phyloP scores from a whole-genome alignment of 1,284 basidiomycete species.

The Ceratobasidium sp. region DNA sequence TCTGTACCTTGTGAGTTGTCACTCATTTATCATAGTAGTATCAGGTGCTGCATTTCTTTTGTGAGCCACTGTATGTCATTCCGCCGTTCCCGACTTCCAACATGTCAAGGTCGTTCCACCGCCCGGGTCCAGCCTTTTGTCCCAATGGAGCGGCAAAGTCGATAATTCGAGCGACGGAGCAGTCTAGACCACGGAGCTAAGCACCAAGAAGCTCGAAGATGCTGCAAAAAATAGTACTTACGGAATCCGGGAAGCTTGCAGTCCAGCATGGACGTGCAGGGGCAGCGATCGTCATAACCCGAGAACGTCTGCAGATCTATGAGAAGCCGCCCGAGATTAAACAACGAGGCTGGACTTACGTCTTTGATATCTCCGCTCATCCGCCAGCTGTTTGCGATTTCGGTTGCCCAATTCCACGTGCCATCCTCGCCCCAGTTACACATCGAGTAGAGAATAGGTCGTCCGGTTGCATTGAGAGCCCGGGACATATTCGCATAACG shows the following conservation, averaged over 20 bases:
- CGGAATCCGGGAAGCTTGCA: constrained; percentile 61
- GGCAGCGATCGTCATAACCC: constrained; percentile 62
- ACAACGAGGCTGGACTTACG: constrained; percentile 50
- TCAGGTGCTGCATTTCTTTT: too few species aligned
- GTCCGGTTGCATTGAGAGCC: constrained; percentile 64
- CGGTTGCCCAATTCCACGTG: constrained; percentile 64
- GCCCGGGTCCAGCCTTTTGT: constrained; percentile 60
- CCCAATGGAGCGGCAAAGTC: constrained; percentile 59
- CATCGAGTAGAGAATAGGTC: constrained; percentile 66
- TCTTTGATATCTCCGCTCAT: constrained; percentile 64
- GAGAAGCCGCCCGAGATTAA: constrained; percentile 2
- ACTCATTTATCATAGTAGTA: too few species aligned
- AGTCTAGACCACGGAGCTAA: constrained; percentile 48
- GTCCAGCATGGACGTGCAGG: constrained; percentile 60
- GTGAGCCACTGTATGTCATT: constrained; percentile 62
- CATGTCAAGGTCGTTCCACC: constrained; percentile 64
- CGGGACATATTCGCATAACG: constrained; percentile 67
- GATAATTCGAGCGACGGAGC: constrained; percentile 49
- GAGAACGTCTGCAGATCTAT: constrained; percentile 57
- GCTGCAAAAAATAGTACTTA: constrained; percentile 40
- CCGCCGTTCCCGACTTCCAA: constrained; percentile 62
- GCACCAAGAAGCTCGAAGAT: background rate
- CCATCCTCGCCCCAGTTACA: constrained; percentile 66
- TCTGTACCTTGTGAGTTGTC: background rate
- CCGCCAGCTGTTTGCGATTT: constrained; percentile 64